phyloP scores from a whole-genome alignment of 2,329 filamentous ascomycete genomes.

The Cladosporium austrohemisphaericum region DNA sequence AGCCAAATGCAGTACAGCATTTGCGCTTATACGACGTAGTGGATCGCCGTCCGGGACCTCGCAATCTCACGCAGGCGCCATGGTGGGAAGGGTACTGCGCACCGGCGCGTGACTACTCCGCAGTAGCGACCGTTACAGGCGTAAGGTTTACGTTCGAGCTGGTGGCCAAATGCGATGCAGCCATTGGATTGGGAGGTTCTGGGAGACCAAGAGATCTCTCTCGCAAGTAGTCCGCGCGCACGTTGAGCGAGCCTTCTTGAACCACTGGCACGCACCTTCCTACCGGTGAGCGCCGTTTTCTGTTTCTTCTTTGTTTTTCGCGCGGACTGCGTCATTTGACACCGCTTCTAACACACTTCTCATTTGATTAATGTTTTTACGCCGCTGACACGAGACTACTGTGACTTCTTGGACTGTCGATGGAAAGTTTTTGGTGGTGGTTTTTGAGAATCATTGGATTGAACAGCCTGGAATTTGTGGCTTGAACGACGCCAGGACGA shows the following conservation, averaged over 20 bases:
- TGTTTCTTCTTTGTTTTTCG: slow-evolving; percentile 7
- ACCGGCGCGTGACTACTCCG: slow-evolving; percentile 8
- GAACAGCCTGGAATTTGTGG: background rate
- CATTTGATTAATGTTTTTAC: background rate
- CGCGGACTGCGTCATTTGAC: slow-evolving; percentile 10
- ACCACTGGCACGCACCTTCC: slow-evolving; percentile 8
- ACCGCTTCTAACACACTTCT: background rate
- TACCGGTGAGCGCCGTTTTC: slow-evolving; percentile 14
- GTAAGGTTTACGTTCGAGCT: slow-evolving; percentile 8
- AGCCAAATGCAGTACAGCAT: background rate
- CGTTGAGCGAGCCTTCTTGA: slow-evolving; percentile 10
- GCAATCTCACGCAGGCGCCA: slow-evolving; percentile 10
- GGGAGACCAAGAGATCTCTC: slow-evolving; percentile 1
- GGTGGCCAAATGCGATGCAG: slow-evolving; percentile 5
- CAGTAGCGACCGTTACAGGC: slow-evolving; percentile 12
- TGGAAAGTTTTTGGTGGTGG: background rate
- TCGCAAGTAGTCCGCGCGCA: slow-evolving; percentile 4
- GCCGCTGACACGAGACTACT: background rate
- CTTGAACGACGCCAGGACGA: background rate
- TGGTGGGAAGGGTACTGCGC: background rate
- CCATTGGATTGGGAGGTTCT: background rate
- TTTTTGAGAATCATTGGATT: background rate
- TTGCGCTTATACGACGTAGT: background rate
- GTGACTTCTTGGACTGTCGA: background rate
- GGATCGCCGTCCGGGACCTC: slow-evolving; percentile 7